Evolutionary conservation across 805 yeast genomes (phyloP), one percentile per base, ranked within the genome.

Genomic region (Metschnikowia gruessii): DNA sequence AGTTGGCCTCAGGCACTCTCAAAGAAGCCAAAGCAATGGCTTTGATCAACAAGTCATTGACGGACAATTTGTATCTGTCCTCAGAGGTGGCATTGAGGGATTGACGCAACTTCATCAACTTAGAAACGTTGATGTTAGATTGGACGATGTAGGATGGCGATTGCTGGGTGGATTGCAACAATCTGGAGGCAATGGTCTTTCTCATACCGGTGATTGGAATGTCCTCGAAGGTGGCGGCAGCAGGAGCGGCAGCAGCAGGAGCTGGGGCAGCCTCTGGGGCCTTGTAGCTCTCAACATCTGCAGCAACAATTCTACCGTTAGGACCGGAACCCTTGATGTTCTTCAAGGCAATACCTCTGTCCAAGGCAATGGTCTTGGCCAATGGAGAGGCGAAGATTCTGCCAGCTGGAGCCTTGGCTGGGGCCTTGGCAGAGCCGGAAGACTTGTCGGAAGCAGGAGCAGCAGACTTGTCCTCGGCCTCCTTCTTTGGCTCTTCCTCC

Each of bases 141-240:
- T 95, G 86, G 46, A 94, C 92, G 64, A 91, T 85, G 77, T 89
- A 94, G 51, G 94, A 85, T 62, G 99, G 99, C 53, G 90, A 82
- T 56, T 80, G 79, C 66, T 81, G 87, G 61, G 92, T 87, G 42
- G 97, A 90, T 66, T 86, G 82, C 55, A 85, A 74, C 60, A 94
- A 80, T 74, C 99, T 87, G 66, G 81, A 69, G 56, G 95, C 96
- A 60, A 94, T 94, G 59, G 92, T 86, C 72, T 83, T 83, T 78
- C 99, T 87, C 98, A 94, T 94, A 61, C 78, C 77, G 52, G 95
- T 75, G 66, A 94, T 76, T 63, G 96, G 96, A 51, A 82, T 81
- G 68, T 94, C 99, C 61, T 77, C 83, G 72, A 71, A 92, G 34
- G 80, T 56, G 37, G 86, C 79, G 48, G 77, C 66, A 28, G 84